Evolutionary conservation across 169 alveolate genomes (phyloP).

Genomic region (Nephromyces sp.): DNA sequence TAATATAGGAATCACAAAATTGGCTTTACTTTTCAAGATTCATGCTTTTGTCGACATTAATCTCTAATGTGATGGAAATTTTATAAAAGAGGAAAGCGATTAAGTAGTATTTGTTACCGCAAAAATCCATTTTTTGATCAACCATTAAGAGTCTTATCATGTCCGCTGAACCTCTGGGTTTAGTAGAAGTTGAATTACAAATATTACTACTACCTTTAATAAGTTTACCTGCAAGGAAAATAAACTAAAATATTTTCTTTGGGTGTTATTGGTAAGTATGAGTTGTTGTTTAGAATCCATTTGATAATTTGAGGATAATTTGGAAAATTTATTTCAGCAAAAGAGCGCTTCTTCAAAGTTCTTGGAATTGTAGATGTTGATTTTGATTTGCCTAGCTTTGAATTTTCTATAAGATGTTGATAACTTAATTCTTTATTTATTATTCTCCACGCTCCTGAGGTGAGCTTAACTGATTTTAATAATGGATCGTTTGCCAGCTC

Average conservation of each 20-base stretch:
- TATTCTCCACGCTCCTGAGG: background rate
- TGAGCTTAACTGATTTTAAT: background rate
- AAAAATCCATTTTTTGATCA: background rate
- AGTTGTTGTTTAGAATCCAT: background rate
- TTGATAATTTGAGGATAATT: background rate
- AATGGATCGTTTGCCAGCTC: background rate
- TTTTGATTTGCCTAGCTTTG: background rate
- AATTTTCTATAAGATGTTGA: background rate
- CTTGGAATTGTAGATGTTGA: background rate
- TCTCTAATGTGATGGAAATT: background rate
- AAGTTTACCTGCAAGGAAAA: background rate
- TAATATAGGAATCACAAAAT: background rate
- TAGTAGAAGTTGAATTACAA: background rate
- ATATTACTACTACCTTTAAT: background rate
- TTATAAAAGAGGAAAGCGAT: background rate
- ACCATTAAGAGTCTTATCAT: background rate
- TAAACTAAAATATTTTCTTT: background rate
- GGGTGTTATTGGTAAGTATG: background rate
- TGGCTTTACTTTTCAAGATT: background rate
- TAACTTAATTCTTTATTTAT: background rate
- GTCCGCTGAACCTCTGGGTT: background rate
- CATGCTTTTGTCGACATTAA: background rate
- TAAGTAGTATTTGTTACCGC: background rate
- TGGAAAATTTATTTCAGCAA: background rate
- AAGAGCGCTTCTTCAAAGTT: background rate